Evolutionary conservation across 1,284 basidiomycete species (phyloP).

Genomic region (Singerocomus inundabilis): DNA sequence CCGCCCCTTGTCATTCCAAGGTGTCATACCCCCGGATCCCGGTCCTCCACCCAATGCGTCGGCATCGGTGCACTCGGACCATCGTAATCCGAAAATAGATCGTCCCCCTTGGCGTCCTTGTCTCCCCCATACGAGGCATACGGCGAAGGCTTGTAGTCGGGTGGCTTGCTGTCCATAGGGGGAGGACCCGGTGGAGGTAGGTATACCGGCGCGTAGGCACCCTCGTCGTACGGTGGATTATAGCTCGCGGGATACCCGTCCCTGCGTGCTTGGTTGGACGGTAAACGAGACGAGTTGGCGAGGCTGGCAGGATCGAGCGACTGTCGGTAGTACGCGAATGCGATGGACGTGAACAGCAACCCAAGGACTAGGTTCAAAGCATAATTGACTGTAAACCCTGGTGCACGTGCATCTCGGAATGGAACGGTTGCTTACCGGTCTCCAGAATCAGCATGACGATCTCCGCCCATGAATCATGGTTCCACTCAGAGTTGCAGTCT

Average conservation of each 20-base stretch:
- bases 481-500: constrained; percentile 40
- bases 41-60: constrained; percentile 36
- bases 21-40: constrained; percentile 20
- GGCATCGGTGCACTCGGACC: constrained; percentile 34
- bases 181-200: constrained; percentile 29
- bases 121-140: constrained; percentile 15
- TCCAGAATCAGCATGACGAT: constrained; percentile 22
- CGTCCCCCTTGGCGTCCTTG: constrained; percentile 28
- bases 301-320: constrained; percentile 56
- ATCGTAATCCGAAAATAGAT: constrained; percentile 33
- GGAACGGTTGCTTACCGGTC: constrained; percentile 25
- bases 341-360: constrained; percentile 56
- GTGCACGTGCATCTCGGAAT: not conserved
- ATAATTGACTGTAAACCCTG: not conserved
- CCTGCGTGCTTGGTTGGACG: constrained; percentile 27
- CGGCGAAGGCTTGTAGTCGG: constrained; percentile 26
- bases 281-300: constrained; percentile 37
- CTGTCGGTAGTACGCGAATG: constrained; percentile 71
- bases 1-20: not conserved
- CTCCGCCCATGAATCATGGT: constrained; percentile 31
- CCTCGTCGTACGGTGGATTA: constrained; percentile 38
- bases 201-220: constrained; percentile 29
- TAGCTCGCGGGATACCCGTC: constrained; percentile 39
- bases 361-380: constrained; percentile 43
- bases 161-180: constrained; percentile 27